These are phyloP conservation scores for Phytophthora fragariae DNA, from an alignment of 352 stramenopile genomes.

Conservation along the genomic window DNA sequence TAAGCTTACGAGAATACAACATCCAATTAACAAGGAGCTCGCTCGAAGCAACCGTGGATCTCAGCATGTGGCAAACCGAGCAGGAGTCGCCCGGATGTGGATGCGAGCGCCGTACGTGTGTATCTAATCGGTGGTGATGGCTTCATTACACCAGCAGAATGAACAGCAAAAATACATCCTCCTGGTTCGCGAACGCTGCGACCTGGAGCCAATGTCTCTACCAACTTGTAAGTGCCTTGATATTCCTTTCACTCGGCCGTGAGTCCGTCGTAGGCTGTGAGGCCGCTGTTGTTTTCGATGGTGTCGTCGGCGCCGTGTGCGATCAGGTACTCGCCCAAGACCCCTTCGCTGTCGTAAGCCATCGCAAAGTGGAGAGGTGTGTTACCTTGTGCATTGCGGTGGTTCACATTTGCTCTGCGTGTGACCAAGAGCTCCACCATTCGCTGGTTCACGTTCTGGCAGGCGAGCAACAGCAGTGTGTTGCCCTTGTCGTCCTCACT, in stretches of 20 bases:
- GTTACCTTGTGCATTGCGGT: conserved; percentile 93
- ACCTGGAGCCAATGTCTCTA: conserved; percentile 32
- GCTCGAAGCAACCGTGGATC: conserved; percentile 8
- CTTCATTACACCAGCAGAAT: conserved; percentile 29
- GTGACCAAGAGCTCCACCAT: conserved; percentile 91
- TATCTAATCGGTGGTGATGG: conserved; percentile 42
- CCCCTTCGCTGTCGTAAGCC: conserved; percentile 91
- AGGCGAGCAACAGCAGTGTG: conserved; percentile 90
- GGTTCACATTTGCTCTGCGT: conserved; percentile 91
- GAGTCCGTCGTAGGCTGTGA: conserved; percentile 94
- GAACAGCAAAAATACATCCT: conserved; percentile 38
- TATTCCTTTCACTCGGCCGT: conserved; percentile 51
- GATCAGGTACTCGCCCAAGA: conserved; percentile 93
- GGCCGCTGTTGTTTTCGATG: conserved; percentile 93
- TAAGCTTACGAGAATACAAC: conserved; percentile 43
- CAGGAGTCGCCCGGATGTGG: background rate
- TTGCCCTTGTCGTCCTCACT: conserved; percentile 94
- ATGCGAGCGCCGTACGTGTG: conserved; percentile 32
- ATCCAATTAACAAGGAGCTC: conserved; percentile 32
- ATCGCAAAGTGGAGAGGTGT: conserved; percentile 95
- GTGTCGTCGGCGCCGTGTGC: conserved; percentile 93
- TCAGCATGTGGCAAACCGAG: conserved; percentile 5
- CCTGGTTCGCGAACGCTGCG: conserved; percentile 22
- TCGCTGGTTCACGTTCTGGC: conserved; percentile 91
- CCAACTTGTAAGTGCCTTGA: conserved; percentile 17